These are phyloP conservation scores for Fusarium concolor DNA, from an alignment of 2,329 filamentous ascomycete species.

Conservation along the genomic window DNA sequence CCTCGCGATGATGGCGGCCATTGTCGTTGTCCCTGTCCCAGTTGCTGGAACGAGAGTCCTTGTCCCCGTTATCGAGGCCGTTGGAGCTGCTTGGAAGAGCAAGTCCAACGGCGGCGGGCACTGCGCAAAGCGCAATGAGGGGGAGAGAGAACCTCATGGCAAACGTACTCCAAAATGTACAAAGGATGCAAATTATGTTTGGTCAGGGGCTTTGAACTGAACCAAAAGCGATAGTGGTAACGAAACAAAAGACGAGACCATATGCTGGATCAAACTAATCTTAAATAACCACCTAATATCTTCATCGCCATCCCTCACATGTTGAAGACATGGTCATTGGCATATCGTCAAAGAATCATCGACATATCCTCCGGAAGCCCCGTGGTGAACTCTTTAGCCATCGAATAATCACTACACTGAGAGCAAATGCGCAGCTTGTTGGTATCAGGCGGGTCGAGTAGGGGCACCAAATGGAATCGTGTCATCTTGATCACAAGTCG, in stretches of 20 bases:
- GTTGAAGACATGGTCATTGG: not conserved
- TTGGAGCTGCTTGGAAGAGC: not conserved
- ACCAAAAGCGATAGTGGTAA: conserved; percentile 1
- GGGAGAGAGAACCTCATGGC: conserved; percentile 43
- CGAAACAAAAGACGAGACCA: not conserved
- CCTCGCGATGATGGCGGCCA: not conserved
- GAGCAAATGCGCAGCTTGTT: too few species aligned
- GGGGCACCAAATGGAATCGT: not conserved
- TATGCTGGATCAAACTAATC: not conserved
- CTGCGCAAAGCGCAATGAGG: conserved; percentile 38
- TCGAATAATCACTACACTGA: not conserved
- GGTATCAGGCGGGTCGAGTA: not conserved
- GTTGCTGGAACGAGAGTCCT: not conserved
- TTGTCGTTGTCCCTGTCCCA: not conserved
- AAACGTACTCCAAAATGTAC: not conserved
- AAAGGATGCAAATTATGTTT: conserved; percentile 6
- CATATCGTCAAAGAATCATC: conserved; percentile 8
- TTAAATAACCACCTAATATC: conserved; percentile 18
- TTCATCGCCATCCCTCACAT: not conserved
- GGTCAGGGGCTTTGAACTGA: not conserved
- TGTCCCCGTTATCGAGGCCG: not conserved
- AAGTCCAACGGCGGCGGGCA: conserved; percentile 26
- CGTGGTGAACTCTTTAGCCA: not conserved
- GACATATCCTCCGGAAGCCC: not conserved
- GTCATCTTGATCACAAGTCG: too few species aligned